phyloP scores from a whole-genome alignment of 345 rosid genomes.

The Excoecaria agallocha region DNA sequence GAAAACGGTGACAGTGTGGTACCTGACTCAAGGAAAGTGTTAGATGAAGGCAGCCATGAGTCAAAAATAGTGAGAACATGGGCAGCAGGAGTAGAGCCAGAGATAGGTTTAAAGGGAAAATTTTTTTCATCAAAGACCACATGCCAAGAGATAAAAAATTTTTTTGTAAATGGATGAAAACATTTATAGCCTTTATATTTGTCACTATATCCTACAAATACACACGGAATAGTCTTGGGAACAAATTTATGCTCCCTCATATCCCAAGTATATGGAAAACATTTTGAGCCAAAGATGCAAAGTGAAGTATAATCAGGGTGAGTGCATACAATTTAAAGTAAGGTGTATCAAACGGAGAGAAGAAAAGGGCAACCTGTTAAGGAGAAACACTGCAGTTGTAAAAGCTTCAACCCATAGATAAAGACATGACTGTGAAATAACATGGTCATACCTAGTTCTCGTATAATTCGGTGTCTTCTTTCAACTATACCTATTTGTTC shows the following conservation, averaged over 20 bases:
- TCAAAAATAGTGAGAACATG: not conserved
- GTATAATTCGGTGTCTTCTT: not conserved
- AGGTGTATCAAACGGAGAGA: not conserved
- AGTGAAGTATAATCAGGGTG: not conserved
- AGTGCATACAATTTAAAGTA: not conserved
- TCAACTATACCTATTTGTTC: conserved; percentile 1
- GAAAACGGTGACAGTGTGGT: not conserved
- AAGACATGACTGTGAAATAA: not conserved
- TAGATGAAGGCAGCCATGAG: not conserved
- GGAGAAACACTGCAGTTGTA: not conserved
- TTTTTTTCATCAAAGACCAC: not conserved
- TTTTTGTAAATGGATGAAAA: not conserved
- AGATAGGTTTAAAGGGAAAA: not conserved
- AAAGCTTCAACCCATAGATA: no score
- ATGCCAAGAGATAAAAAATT: not conserved
- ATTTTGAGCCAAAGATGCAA: not conserved
- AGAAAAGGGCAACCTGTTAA: not conserved
- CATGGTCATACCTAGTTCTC: not conserved
- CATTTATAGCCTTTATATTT: not conserved
- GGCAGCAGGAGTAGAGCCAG: not conserved
- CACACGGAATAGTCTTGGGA: not conserved
- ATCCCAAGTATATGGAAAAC: not conserved
- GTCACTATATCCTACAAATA: not conserved
- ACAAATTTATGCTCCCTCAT: not conserved
- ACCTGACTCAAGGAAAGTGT: not conserved